Evolutionary conservation across 768 basidiomycete genomes (phyloP).

Genomic region (Panaeolus papilionaceus): DNA sequence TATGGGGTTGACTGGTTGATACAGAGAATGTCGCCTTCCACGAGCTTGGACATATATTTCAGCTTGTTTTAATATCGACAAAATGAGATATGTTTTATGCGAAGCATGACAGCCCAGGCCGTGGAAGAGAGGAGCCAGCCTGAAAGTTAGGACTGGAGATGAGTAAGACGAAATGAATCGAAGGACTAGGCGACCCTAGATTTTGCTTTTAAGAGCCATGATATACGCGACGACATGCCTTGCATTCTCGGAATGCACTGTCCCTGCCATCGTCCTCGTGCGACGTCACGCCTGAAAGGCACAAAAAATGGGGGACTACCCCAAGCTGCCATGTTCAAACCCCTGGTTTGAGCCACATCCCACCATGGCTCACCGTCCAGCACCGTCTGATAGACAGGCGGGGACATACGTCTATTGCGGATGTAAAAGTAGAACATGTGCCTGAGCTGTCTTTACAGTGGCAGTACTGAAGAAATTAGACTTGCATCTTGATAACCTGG

Average conservation of each 20-base stretch:
- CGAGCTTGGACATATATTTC: background rate
- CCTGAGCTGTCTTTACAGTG: background rate
- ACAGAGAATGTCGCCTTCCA: background rate
- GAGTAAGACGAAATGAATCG: background rate
- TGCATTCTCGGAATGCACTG: background rate
- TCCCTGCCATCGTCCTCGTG: background rate
- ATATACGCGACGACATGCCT: background rate
- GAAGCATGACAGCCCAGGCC: background rate
- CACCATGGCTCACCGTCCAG: background rate
- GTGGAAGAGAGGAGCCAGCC: background rate
- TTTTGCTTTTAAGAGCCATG: background rate
- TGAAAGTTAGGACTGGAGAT: background rate
- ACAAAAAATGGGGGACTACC: slow-evolving; percentile 3
- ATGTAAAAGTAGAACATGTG: background rate
- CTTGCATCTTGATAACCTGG: background rate
- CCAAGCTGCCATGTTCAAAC: background rate
- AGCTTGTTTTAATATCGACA: background rate
- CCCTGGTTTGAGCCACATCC: background rate
- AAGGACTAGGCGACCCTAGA: background rate
- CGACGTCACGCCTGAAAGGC: slow-evolving; percentile 1
- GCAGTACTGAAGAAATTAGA: background rate
- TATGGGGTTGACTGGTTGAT: background rate
- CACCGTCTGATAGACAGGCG: background rate
- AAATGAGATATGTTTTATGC: background rate
- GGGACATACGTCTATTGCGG: background rate